A percentile compares a stretch with the other conserved stretches of the same genome.
These are phyloP conservation scores for Vaccinium darrowii DNA, from an alignment of 148 eudicot genomes.

Conservation along the genomic window DNA sequence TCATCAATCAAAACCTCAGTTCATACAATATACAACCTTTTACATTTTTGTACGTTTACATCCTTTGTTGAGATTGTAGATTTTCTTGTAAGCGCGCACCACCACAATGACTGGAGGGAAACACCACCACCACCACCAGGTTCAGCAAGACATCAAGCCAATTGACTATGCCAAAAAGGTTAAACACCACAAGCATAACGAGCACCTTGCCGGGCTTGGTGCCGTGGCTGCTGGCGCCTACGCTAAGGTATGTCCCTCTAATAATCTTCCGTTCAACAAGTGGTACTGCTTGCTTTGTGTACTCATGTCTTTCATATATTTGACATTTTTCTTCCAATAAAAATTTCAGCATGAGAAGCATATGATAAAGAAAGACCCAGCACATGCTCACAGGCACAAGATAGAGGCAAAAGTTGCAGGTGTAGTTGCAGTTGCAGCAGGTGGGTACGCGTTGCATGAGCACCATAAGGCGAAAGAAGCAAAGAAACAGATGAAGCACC, in stretches of 20 bases:
- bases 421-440: slow-evolving; percentile 45
- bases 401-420: slow-evolving; percentile 48
- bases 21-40: not conserved
- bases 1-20: too few species aligned
- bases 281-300: not conserved
- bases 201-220: slow-evolving; percentile 34
- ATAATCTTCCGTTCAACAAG: not conserved
- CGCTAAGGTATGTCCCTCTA: slow-evolving; percentile 31
- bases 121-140: slow-evolving; percentile 12
- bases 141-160: slow-evolving; percentile 11
- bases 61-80: too few species aligned
- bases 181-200: slow-evolving; percentile 41
- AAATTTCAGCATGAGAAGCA: slow-evolving; percentile 54
- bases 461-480: slow-evolving; percentile 61
- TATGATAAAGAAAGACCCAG: slow-evolving; percentile 58
- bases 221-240: slow-evolving; percentile 44
- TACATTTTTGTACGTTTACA: too few species aligned
- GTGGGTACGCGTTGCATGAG: slow-evolving; percentile 57
- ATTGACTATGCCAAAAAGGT: slow-evolving; percentile 27
- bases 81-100: not conserved
- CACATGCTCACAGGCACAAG: slow-evolving; percentile 55
- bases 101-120: slow-evolving; percentile 16
- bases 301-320: not conserved
- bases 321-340: not conserved
- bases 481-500: slow-evolving; percentile 43